Conservation (phyloP, 148 eudicot genomes). For the Simmondsia chinensis region DNA sequence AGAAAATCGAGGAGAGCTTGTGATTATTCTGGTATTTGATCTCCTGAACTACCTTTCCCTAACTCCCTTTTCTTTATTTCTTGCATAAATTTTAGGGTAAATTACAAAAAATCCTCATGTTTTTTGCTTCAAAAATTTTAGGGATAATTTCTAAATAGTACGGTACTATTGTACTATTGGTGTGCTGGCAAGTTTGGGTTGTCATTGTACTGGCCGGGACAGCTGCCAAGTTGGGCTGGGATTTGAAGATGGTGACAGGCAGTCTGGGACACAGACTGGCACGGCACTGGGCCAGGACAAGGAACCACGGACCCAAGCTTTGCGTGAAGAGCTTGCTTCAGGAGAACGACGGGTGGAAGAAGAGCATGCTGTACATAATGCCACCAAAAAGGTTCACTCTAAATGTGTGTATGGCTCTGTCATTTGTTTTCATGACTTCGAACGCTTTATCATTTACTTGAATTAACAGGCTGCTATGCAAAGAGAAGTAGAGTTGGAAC, state of each 20-base stretch:
- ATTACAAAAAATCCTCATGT: too few species aligned
- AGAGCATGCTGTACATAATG: conserved; percentile 89
- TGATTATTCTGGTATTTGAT: conserved; percentile 14
- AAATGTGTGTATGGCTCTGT: neutral
- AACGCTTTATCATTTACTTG: conserved; percentile 6
- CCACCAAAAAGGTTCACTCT: conserved; percentile 65
- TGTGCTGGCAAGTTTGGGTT: too few species aligned
- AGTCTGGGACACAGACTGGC: too few species aligned
- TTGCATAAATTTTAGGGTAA: neutral
- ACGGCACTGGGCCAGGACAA: too few species aligned
- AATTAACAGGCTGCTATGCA: conserved; percentile 82
- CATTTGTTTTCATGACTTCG: too few species aligned
- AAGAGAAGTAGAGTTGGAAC: conserved; percentile 97
- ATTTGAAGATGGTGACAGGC: too few species aligned
- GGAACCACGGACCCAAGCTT: too few species aligned
- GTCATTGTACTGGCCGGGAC: too few species aligned
- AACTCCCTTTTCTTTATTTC: neutral
- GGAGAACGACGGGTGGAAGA: conserved; percentile 94
- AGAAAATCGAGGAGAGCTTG: conserved; percentile 16
- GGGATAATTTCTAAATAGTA: too few species aligned
- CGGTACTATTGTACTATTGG: too few species aligned
- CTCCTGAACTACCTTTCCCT: neutral
- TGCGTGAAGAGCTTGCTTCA: conserved; percentile 84
- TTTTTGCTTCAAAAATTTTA: too few species aligned
- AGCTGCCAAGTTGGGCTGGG: too few species aligned